Percentiles rank a stretch among this genome's conserved stretches.
Evolutionary conservation across 2,329 filamentous ascomycete species (phyloP).

Genomic region (Thelonectria blattea): DNA sequence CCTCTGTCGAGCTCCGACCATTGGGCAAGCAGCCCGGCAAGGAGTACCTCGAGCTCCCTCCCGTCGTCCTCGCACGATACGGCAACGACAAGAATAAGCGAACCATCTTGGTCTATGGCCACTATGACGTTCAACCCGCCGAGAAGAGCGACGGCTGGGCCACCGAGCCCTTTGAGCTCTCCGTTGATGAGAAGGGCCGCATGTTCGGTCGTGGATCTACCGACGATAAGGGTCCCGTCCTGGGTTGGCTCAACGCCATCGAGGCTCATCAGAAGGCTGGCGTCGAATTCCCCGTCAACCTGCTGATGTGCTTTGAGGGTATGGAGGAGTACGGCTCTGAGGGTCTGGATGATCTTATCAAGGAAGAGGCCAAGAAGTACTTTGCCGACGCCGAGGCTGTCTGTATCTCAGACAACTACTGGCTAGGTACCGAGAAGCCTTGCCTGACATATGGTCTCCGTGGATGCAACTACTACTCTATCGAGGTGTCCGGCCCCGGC

Average conservation of each 20-base stretch:
- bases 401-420: conserved; percentile 99
- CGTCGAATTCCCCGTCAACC: conserved; percentile 93
- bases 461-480: conserved; percentile 96
- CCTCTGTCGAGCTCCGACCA: conserved; percentile 82
- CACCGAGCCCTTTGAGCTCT: conserved; percentile 90
- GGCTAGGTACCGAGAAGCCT: conserved; percentile 98
- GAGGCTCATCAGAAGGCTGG: conserved; percentile 96
- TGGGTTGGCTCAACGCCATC: conserved; percentile 98
- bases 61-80: conserved; percentile 90
- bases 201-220: conserved; percentile 97
- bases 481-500: conserved; percentile 88
- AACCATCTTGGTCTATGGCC: conserved; percentile 95
- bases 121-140: conserved; percentile 98
- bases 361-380: conserved; percentile 87
- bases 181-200: conserved; percentile 85
- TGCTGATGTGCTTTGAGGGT: conserved; percentile 99
- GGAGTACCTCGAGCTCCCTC: conserved; percentile 88
- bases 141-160: conserved; percentile 93
- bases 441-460: conserved; percentile 97
- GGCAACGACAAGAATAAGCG: conserved; percentile 91
- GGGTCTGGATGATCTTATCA: conserved; percentile 93
- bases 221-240: conserved; percentile 96
- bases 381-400: conserved; percentile 96
- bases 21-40: conserved; percentile 92
- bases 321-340: conserved; percentile 99